Evolutionary conservation across 2,329 filamentous ascomycete genomes (phyloP).

Genomic region (Aschersonia sp.): DNA sequence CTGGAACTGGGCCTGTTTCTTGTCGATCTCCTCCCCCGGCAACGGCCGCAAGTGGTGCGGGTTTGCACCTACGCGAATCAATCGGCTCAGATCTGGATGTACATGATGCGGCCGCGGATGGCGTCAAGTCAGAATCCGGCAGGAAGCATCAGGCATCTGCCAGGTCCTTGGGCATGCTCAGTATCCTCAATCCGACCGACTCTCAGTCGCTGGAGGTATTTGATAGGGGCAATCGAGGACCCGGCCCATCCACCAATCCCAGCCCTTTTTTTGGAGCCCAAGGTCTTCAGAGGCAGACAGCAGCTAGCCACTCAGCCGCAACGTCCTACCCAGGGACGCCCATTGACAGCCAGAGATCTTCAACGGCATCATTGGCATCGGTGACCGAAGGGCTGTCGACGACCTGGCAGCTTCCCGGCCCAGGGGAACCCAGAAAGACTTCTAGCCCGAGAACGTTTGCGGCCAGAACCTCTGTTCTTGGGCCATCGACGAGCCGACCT

Average conservation of each 20-base stretch:
- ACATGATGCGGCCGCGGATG: constrained; percentile 11
- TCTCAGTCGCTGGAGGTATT: constrained; percentile 9
- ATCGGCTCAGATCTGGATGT: constrained; percentile 2
- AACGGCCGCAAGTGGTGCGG: constrained; percentile 14
- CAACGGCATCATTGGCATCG: constrained; percentile 5
- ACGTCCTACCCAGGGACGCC: constrained; percentile 20
- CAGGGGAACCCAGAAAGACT: constrained; percentile 14
- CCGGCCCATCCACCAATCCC: neutral
- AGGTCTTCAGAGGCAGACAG: constrained; percentile 10
- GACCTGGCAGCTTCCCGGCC: constrained; percentile 12
- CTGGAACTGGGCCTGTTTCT: constrained; percentile 40
- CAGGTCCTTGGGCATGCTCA: constrained; percentile 20
- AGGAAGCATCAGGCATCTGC: constrained; percentile 11
- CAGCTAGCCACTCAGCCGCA: constrained; percentile 13
- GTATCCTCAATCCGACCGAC: constrained; percentile 22
- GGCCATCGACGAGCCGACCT: constrained; percentile 8
- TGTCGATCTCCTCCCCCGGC: constrained; percentile 28
- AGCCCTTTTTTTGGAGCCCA: constrained; percentile 7
- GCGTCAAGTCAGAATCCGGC: constrained; percentile 8
- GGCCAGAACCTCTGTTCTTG: constrained; percentile 13
- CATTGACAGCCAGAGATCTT: constrained; percentile 9
- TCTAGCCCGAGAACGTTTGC: constrained; percentile 16
- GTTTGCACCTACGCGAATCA: constrained; percentile 7
- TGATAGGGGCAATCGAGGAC: neutral
- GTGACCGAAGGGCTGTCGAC: constrained; percentile 20